A percentile compares a stretch with the other conserved stretches of the same genome.
Conservation (phyloP, 331 rosid species). For the Prunus yedoensis region DNA sequence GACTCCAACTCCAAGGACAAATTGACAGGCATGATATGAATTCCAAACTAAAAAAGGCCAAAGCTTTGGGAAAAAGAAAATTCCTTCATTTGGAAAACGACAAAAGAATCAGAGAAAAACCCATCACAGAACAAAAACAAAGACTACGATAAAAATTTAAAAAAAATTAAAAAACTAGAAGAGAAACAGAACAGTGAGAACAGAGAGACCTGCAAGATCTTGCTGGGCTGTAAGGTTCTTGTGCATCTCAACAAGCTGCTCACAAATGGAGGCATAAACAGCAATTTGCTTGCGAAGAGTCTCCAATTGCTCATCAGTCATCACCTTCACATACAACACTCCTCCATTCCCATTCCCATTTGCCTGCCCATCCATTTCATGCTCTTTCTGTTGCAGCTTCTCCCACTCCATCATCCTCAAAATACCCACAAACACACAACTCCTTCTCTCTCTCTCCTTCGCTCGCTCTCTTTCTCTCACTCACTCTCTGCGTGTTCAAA, state of each 20-base stretch:
- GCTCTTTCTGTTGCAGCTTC: conserved; percentile 34
- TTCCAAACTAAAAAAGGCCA: neutral
- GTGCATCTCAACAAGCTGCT: conserved; percentile 88
- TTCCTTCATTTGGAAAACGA: neutral
- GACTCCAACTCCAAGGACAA: neutral
- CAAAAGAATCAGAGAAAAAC: neutral
- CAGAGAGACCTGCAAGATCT: conserved; percentile 70
- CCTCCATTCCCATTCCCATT: conserved; percentile 29
- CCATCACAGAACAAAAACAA: neutral
- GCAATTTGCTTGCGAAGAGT: conserved; percentile 90
- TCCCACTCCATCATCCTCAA: conserved; percentile 22
- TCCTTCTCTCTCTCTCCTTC: neutral
- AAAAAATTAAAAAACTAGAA: neutral
- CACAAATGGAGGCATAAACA: conserved; percentile 73
- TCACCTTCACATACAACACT: conserved; percentile 68
- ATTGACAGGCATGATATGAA: neutral
- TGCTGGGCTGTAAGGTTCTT: conserved; percentile 71
- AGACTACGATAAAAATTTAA: neutral
- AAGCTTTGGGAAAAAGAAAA: neutral
- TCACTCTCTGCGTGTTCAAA: neutral
- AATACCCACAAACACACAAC: neutral
- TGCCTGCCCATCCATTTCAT: conserved; percentile 9
- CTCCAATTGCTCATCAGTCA: conserved; percentile 96
- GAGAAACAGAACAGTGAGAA: neutral
- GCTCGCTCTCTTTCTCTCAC: neutral